phyloP scores from a whole-genome alignment of 495 filamentous ascomycete genomes.

The Xylaria castorea region DNA sequence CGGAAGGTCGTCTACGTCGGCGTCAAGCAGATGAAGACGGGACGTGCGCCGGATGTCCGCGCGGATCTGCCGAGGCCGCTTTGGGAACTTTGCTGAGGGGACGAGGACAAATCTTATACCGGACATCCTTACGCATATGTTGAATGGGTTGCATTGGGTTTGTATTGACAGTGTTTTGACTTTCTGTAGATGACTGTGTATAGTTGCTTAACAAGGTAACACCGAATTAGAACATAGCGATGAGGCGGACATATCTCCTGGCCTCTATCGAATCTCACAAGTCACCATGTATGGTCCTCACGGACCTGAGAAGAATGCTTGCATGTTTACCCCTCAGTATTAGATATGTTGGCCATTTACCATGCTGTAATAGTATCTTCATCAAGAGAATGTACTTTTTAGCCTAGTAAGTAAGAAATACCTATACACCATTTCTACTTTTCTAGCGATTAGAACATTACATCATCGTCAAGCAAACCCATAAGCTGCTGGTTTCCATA shows the following conservation, averaged over 20 bases:
- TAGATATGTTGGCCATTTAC: background rate
- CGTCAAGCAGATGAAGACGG: conserved; percentile 56
- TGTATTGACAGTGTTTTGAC: conserved; percentile 7
- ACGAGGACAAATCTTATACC: background rate
- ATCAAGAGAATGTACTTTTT: background rate
- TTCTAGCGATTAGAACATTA: conserved; percentile 17
- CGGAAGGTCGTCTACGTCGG: conserved; percentile 91
- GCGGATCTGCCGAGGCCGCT: conserved; percentile 63
- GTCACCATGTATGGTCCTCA: background rate
- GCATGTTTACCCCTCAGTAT: background rate
- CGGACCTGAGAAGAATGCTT: background rate
- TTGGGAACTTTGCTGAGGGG: conserved; percentile 63
- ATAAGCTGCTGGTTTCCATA: conserved; percentile 39
- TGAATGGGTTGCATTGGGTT: conserved; percentile 12
- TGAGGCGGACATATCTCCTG: background rate
- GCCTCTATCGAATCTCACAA: background rate
- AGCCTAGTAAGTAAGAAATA: background rate
- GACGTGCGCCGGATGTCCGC: conserved; percentile 30
- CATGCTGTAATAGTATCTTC: background rate
- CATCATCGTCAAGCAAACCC: conserved; percentile 36
- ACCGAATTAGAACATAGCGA: background rate
- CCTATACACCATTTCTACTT: background rate
- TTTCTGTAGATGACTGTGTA: conserved; percentile 10
- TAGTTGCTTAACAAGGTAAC: conserved; percentile 12
- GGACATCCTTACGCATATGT: background rate